phyloP scores from a whole-genome alignment of 768 basidiomycete species.

The Lactarius tabidus region DNA sequence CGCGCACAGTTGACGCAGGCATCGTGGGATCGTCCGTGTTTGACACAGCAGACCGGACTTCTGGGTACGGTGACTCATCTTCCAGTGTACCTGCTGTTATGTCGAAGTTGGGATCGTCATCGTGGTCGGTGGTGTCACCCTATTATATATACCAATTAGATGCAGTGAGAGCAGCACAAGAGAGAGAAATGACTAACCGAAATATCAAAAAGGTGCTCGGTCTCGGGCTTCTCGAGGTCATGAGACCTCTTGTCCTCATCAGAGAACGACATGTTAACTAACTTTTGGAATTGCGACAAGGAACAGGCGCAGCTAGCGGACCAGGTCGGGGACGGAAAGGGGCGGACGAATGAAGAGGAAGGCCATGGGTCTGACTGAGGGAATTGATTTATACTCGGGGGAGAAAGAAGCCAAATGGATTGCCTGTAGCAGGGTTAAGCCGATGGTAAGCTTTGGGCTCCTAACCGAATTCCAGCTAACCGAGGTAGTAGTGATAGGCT shows the following conservation, averaged over 20 bases:
- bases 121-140: neutral
- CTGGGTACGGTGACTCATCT: slow-evolving; percentile 52
- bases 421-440: neutral
- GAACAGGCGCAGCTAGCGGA: slow-evolving; percentile 6
- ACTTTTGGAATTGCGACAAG: neutral
- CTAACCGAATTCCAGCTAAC: neutral
- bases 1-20: slow-evolving; percentile 35
- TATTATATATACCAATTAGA: neutral
- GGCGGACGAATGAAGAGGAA: neutral
- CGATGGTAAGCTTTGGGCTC: neutral
- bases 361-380: neutral
- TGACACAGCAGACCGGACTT: slow-evolving; percentile 48
- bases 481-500: neutral
- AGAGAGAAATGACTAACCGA: neutral
- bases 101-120: slow-evolving; percentile 26
- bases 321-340: too few species aligned
- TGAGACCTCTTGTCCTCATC: slow-evolving; percentile 25
- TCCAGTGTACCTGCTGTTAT: slow-evolving; percentile 12
- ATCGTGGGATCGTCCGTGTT: slow-evolving; percentile 46
- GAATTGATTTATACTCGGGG: neutral
- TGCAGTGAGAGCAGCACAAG: neutral
- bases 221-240: slow-evolving; percentile 23
- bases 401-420: neutral
- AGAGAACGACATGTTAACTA: slow-evolving; percentile 21
- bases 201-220: neutral